These are phyloP conservation scores for Pseudocercospora musae DNA, from an alignment of 2,329 filamentous ascomycete species.

Conservation along the genomic window DNA sequence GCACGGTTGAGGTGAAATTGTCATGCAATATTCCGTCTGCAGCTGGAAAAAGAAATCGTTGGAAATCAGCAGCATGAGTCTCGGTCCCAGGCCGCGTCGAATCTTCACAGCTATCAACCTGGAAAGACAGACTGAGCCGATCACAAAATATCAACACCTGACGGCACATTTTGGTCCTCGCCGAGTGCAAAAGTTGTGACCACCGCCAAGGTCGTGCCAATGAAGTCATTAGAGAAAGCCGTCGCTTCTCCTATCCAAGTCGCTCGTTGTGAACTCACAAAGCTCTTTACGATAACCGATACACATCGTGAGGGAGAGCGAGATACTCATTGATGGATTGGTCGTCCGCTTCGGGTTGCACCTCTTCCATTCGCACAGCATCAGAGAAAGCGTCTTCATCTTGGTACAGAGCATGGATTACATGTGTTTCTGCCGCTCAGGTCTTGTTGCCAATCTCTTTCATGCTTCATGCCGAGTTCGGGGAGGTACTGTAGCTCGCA, in stretches of 20 bases:
- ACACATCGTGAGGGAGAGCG: not conserved
- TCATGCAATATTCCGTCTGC: too few species aligned
- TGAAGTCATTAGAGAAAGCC: conserved; percentile 50
- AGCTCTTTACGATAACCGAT: conserved; percentile 37
- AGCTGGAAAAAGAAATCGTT: too few species aligned
- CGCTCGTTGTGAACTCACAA: conserved; percentile 45
- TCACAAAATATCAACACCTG: conserved; percentile 50
- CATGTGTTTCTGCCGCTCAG: too few species aligned
- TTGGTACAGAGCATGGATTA: not conserved
- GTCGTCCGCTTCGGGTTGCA: conserved; percentile 11
- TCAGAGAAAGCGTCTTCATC: not conserved
- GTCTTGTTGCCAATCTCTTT: too few species aligned
- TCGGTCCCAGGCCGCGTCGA: conserved; percentile 50
- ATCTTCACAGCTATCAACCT: too few species aligned
- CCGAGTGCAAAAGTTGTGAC: conserved; percentile 40
- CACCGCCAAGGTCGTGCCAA: conserved; percentile 41
- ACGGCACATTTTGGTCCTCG: conserved; percentile 31
- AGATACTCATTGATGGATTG: conserved; percentile 37
- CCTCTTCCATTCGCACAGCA: not conserved
- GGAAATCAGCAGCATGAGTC: conserved; percentile 39
- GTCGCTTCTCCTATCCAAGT: conserved; percentile 42
- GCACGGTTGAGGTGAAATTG: too few species aligned
- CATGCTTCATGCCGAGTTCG: too few species aligned
- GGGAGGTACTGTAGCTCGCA: too few species aligned
- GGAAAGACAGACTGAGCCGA: conserved; percentile 46